Evolutionary conservation across 1,284 basidiomycete species (phyloP).

Genomic region (Ganoderma lingzhi): DNA sequence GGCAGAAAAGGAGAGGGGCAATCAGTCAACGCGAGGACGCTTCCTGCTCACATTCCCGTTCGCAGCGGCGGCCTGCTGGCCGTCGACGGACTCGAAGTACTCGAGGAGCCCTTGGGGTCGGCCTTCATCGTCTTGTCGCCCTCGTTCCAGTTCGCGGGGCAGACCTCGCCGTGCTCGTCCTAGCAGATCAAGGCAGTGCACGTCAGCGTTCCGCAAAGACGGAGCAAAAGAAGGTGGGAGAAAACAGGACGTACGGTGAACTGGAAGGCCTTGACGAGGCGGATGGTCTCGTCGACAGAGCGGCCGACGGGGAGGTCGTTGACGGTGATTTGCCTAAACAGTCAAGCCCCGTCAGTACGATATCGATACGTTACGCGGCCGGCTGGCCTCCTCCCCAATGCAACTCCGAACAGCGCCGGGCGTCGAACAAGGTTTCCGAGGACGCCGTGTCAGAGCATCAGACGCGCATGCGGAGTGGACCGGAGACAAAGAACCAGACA

Average conservation of each 20-base stretch:
- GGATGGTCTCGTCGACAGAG: constrained; percentile 89
- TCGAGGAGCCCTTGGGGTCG: constrained; percentile 77
- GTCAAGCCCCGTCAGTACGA: neutral
- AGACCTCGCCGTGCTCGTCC: constrained; percentile 91
- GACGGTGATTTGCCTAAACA: constrained; percentile 81
- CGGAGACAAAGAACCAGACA: neutral
- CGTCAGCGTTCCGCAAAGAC: neutral
- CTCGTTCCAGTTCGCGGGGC: constrained; percentile 88
- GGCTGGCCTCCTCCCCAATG: neutral
- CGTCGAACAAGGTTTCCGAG: constrained; percentile 7
- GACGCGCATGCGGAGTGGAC: neutral
- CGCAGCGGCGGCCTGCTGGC: constrained; percentile 32
- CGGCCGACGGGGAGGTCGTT: constrained; percentile 93
- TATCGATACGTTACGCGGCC: neutral
- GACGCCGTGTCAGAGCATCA: neutral
- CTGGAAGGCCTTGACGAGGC: constrained; percentile 92
- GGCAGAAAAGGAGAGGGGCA: constrained; percentile 25
- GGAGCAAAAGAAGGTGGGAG: neutral
- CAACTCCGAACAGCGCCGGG: neutral
- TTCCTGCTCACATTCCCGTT: constrained; percentile 45
- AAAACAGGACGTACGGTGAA: constrained; percentile 64
- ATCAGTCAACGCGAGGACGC: constrained; percentile 45
- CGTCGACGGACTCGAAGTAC: constrained; percentile 65
- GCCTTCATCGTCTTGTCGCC: constrained; percentile 82
- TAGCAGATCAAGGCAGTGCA: constrained; percentile 36